Percentiles rank a stretch among this genome's conserved stretches.
These are phyloP conservation scores for Daldinia eschscholtzii DNA, from an alignment of 2,329 filamentous ascomycete genomes.

Conservation along the genomic window DNA sequence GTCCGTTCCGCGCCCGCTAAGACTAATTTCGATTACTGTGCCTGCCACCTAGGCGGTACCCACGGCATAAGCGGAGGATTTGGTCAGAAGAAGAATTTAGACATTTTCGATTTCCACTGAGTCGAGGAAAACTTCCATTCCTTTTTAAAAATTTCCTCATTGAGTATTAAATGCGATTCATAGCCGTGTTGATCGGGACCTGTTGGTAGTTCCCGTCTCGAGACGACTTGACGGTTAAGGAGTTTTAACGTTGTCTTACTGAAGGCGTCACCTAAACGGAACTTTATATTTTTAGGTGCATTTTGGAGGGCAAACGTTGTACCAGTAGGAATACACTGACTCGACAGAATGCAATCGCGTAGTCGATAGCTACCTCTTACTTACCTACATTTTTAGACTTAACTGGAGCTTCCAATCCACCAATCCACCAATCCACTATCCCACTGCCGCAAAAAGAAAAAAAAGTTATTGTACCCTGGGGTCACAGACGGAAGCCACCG, in stretches of 20 bases:
- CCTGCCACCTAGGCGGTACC: constrained; percentile 9
- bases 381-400: constrained; percentile 14
- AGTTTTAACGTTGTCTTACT: constrained; percentile 18
- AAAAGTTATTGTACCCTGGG: constrained; percentile 4
- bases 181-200: constrained; percentile 5
- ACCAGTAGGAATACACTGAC: constrained; percentile 12
- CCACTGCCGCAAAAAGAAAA: neutral
- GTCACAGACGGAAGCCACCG: constrained; percentile 1
- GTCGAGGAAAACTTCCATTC: constrained; percentile 1
- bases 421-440: too few relatives aligned
- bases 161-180: neutral
- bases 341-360: constrained; percentile 24
- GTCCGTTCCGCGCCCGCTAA: constrained; percentile 39
- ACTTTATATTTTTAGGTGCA: constrained; percentile 6
- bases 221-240: neutral
- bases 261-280: constrained; percentile 10
- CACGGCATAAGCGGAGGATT: constrained; percentile 34
- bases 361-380: constrained; percentile 17
- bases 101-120: constrained; percentile 25
- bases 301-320: constrained; percentile 8
- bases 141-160: neutral
- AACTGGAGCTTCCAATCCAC: constrained; percentile 8
- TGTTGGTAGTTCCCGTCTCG: constrained; percentile 1
- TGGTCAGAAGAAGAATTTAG: constrained; percentile 23
- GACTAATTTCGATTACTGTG: constrained; percentile 41